These are phyloP conservation scores for Anisogramma anomala DNA, from an alignment of 2,329 filamentous ascomycete genomes.

Conservation along the genomic window DNA sequence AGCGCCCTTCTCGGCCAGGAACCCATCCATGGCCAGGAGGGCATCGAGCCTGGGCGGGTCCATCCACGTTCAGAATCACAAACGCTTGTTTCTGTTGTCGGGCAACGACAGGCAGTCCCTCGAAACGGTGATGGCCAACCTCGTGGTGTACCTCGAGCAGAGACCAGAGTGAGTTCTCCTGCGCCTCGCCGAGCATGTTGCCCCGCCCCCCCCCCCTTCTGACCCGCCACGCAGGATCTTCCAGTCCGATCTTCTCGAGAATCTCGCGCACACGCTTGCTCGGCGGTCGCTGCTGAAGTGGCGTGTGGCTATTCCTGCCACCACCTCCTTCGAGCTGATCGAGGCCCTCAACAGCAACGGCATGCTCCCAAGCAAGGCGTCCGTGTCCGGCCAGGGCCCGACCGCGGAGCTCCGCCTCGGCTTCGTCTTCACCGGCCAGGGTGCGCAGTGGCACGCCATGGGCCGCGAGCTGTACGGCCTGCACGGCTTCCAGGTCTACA, in stretches of 20 bases:
- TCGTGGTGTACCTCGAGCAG: constrained; percentile 31
- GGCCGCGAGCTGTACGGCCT: constrained; percentile 19
- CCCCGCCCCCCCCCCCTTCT: not conserved
- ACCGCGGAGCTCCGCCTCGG: constrained; percentile 3
- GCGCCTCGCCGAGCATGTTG: not conserved
- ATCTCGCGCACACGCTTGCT: constrained; percentile 37
- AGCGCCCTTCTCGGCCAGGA: constrained; percentile 24
- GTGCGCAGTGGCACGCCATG: constrained; percentile 24
- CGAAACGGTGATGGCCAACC: constrained; percentile 26
- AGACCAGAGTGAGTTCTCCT: constrained; percentile 22
- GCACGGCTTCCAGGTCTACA: constrained; percentile 23
- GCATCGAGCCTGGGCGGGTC: constrained; percentile 20
- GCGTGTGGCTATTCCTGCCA: constrained; percentile 31
- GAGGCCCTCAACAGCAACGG: constrained; percentile 30
- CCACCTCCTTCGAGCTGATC: constrained; percentile 33
- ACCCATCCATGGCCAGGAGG: constrained; percentile 18
- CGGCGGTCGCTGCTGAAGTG: constrained; percentile 5
- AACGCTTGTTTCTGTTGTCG: constrained; percentile 31
- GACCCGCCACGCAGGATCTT: constrained; percentile 21
- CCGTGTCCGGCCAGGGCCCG: not conserved
- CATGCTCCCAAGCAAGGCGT: not conserved
- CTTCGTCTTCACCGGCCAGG: constrained; percentile 26
- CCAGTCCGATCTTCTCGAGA: constrained; percentile 31
- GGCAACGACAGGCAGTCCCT: constrained; percentile 30
- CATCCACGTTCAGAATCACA: constrained; percentile 16